phyloP scores from a whole-genome alignment of 192 early-diverging fungal species.

The Linnemannia elongata region DNA sequence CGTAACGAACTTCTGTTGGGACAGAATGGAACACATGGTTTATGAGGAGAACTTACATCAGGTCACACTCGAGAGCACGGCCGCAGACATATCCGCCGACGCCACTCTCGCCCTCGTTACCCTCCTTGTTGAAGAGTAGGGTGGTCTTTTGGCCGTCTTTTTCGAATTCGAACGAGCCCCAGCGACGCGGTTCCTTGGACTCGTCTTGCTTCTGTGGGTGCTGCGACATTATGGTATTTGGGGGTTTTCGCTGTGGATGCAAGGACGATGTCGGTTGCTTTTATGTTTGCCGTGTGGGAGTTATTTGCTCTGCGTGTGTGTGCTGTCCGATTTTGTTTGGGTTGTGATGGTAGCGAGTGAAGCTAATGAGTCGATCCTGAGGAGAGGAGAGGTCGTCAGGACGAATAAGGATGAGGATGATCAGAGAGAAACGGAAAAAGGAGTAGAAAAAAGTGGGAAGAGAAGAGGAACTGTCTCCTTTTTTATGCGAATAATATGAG shows the following conservation, averaged over 20 bases:
- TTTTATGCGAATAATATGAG: too few relatives aligned
- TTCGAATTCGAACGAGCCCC: conserved; percentile 53
- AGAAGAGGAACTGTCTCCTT: neutral
- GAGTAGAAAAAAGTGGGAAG: neutral
- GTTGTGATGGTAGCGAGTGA: neutral
- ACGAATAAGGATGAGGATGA: conserved; percentile 15
- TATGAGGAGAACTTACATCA: conserved; percentile 25
- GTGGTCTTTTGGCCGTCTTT: conserved; percentile 33
- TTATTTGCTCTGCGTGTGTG: neutral
- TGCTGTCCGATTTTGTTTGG: neutral
- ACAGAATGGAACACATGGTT: neutral
- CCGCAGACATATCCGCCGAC: conserved; percentile 56
- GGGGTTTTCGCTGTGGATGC: neutral
- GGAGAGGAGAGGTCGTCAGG: neutral
- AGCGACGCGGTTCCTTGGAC: conserved; percentile 24
- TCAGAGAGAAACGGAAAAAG: neutral
- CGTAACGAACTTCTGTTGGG: neutral
- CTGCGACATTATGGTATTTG: neutral
- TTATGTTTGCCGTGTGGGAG: neutral
- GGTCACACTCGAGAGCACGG: conserved; percentile 38
- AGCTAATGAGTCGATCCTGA: neutral
- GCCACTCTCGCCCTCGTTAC: conserved; percentile 49
- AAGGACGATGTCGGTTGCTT: neutral
- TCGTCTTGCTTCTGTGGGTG: neutral
- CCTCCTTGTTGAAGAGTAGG: conserved; percentile 46